Evolutionary conservation across 345 rosid species (phyloP).

Genomic region (Firmiana major): DNA sequence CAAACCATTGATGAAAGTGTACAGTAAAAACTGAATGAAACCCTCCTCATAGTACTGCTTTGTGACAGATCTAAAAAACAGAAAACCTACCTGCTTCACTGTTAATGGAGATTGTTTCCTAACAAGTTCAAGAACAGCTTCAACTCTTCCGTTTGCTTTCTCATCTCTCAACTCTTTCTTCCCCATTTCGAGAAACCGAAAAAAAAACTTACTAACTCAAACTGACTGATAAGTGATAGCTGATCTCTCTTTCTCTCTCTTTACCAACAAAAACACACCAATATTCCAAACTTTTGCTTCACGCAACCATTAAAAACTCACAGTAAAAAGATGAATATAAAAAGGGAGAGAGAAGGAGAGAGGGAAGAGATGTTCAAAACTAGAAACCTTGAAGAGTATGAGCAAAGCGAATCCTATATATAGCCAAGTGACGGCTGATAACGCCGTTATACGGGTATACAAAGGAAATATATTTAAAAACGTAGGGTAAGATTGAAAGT

Average conservation of each 20-base stretch:
- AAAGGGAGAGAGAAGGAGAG: conserved; percentile 15
- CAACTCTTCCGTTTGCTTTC: conserved; percentile 35
- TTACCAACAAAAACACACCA: conserved; percentile 13
- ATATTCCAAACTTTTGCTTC: conserved; percentile 49
- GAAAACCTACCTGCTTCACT: conserved; percentile 58
- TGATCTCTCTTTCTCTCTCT: background rate
- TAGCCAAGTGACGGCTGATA: conserved; percentile 36
- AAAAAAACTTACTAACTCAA: background rate
- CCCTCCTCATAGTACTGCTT: background rate
- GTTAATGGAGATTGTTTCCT: conserved; percentile 75
- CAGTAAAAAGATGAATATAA: background rate
- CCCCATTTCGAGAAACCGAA: conserved; percentile 46
- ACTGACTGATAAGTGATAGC: background rate
- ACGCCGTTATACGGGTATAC: conserved; percentile 39
- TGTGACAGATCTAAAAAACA: background rate
- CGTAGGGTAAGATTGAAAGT: background rate
- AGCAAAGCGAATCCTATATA: conserved; percentile 12
- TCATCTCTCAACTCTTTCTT: conserved; percentile 49
- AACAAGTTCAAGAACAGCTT: conserved; percentile 63
- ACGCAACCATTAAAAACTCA: conserved; percentile 65
- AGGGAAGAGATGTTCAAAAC: conserved; percentile 8
- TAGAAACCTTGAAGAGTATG: conserved; percentile 18
- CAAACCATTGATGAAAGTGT: background rate
- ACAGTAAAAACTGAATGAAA: background rate
- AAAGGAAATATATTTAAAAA: conserved; percentile 14